Conservation (phyloP, 2,329 filamentous ascomycete genomes). For the Calonectria hongkongensis region DNA sequence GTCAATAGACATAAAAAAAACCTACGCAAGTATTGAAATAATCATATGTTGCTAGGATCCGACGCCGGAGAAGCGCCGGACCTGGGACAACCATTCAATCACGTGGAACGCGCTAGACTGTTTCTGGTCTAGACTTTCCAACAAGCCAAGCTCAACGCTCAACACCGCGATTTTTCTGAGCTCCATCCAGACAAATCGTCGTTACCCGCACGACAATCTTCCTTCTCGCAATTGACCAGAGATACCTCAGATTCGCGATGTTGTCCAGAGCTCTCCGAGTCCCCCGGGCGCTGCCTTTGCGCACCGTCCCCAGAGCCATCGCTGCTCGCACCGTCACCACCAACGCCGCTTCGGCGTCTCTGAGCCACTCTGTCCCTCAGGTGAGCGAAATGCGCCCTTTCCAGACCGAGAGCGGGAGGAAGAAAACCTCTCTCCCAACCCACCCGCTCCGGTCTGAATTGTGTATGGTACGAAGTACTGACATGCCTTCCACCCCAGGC, state of each 20-base stretch:
- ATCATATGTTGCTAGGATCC: constrained; percentile 3
- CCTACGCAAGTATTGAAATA: neutral
- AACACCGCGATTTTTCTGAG: constrained; percentile 68
- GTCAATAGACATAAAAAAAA: neutral
- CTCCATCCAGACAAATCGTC: constrained; percentile 59
- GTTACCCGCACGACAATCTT: constrained; percentile 57
- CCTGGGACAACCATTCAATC: constrained; percentile 37
- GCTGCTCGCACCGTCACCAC: constrained; percentile 90
- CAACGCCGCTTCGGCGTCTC: constrained; percentile 92
- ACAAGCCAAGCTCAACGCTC: constrained; percentile 65
- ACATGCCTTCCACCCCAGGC: constrained; percentile 72
- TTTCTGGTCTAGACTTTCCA: constrained; percentile 59
- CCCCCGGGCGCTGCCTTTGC: constrained; percentile 76
- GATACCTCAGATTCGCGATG: constrained; percentile 70
- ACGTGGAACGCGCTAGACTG: constrained; percentile 53
- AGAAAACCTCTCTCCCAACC: constrained; percentile 31
- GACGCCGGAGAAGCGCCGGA: constrained; percentile 42
- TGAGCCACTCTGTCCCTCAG: constrained; percentile 81
- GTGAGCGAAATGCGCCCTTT: constrained; percentile 60
- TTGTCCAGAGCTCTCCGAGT: constrained; percentile 82
- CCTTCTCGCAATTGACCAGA: constrained; percentile 58
- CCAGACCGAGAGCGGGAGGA: constrained; percentile 35
- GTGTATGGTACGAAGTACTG: constrained; percentile 37
- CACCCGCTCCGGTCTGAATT: neutral
- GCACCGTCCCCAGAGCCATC: constrained; percentile 66